Conservation (phyloP, 1,139 yeast genomes). For the Blastobotrys elegans region DNA sequence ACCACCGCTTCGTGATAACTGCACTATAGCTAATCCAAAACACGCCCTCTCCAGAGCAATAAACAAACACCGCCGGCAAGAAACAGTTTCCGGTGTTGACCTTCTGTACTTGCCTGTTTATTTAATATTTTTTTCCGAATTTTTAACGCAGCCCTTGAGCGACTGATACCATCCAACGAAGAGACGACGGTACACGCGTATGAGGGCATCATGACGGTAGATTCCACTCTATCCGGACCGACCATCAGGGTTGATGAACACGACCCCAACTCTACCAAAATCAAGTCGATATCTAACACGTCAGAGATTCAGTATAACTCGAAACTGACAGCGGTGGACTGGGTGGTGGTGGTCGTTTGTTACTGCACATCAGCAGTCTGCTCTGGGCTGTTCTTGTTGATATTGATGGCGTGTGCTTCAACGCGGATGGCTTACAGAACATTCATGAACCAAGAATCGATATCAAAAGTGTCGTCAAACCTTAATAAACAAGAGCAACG, state of each 20-base stretch:
- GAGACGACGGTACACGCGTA: neutral
- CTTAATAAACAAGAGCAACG: conserved; percentile 29
- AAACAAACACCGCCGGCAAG: no score
- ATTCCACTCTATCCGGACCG: neutral
- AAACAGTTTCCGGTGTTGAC: no score
- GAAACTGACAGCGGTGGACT: neutral
- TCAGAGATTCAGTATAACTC: neutral
- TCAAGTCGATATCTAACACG: neutral
- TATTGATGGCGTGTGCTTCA: conserved; percentile 33
- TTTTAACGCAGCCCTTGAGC: no score
- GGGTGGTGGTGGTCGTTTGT: conserved; percentile 16
- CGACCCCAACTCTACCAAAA: neutral
- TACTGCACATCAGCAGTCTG: conserved; percentile 28
- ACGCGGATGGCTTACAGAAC: neutral
- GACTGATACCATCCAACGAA: no score
- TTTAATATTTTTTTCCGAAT: no score
- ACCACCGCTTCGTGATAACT: no score
- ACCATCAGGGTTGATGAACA: neutral
- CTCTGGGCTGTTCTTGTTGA: conserved; percentile 29
- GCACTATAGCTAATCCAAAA: no score
- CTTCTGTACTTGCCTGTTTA: no score
- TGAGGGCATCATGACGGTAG: neutral
- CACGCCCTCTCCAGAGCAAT: no score
- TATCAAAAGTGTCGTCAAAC: neutral
- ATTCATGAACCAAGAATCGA: neutral